Base-by-base conservation (phyloP, 2,329 filamentous ascomycete genomes). In the Beauveria sp. region DNA sequence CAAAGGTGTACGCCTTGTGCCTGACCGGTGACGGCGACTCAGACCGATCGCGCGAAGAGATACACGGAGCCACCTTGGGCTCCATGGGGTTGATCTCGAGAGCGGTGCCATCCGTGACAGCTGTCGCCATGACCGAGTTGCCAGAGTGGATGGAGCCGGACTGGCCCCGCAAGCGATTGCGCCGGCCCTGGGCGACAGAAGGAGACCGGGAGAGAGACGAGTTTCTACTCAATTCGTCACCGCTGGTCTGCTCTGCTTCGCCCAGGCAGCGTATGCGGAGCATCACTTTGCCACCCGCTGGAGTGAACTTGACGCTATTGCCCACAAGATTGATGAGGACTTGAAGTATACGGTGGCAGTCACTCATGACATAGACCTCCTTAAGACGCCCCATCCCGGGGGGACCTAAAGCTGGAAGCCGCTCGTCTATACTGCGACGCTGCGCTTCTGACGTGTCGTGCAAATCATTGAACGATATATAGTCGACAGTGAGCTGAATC, bases 221-320 rank as follows among this genome's bases (percentile, higher is more conserved):
- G 26, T 41, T 61, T 20, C 59, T 16, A 30, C 59, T 56, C 16
- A 46, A 28, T 4, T 61, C 47, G 18, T 61, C 53, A 14, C 40
- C 28, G 14, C 41, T 47, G 3, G n/a, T 47, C 26, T 50, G 53
- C 12, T 61, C 59, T n/a, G 43, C 73, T 68, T 91, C 88, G 8
- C 86, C 84, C 0, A 89, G 66, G 67, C 91, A 96, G 65, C 84
- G 85, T 62, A 97, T 92, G 9, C 85, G 84, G 9, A 96, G 82
- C 30, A 85, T 81, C 3, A 97, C 90, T 34, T 80, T 87, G 9
- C 92, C 92, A 1, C 86, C 86, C 8, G 84, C 73, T 0, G 91
- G 90, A 0, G 92, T 96, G 69, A 97, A 96, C 71, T 97, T 97
- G 48, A 96, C 77, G 71, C 89, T 91, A 75, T 97, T 97, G 73